Evolutionary conservation across 78 protist species (phyloP), one percentile per base, ranked within the genome.

Genomic region (Guillardia theta): DNA sequence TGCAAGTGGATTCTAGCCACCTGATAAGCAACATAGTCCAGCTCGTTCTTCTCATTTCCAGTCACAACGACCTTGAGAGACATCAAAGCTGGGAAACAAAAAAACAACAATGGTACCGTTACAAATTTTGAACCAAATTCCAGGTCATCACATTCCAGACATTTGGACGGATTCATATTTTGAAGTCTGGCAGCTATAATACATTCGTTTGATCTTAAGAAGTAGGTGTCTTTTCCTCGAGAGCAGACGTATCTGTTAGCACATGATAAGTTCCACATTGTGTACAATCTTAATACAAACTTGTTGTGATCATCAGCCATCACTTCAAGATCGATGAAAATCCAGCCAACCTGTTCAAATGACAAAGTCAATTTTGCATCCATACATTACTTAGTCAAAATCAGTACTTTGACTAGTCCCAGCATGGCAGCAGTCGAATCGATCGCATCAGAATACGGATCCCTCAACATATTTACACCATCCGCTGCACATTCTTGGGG

Each of bases 291-390:
- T n/a, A n/a, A 1, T 8, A 58, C 87, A 22, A 10, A 78, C 90
- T 78, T 78, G 48, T 18, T 43, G n/a, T 4, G 18, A 22, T 78
- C 90, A n/a, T n/a, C 48, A 36, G 45, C 48, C 90, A 78, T 78
- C 48, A 78, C 90, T 48, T 78, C 90, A n/a, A 78, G 48, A 43
- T 78, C 90, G 37, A 78, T 1, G 9, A 78, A 78, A 30, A 78
- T 78, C 90, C 90, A 78, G 45, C 90, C 90, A 18, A 78, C 48
- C 90, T 36, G 87, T 43, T 0, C 41, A 6, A n/a, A n/a, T n/a
- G n/a, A n/a, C n/a, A n/a, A n/a, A n/a, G n/a, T n/a, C n/a, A n/a
- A n/a, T n/a, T n/a, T n/a, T n/a, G n/a, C n/a, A n/a, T n/a, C n/a
- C n/a, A n/a, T n/a, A n/a, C n/a, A n/a, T n/a, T n/a, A n/a, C n/a